Evolutionary conservation across 2,329 filamentous ascomycete species (phyloP).

Genomic region (Juglanconis sp.): DNA sequence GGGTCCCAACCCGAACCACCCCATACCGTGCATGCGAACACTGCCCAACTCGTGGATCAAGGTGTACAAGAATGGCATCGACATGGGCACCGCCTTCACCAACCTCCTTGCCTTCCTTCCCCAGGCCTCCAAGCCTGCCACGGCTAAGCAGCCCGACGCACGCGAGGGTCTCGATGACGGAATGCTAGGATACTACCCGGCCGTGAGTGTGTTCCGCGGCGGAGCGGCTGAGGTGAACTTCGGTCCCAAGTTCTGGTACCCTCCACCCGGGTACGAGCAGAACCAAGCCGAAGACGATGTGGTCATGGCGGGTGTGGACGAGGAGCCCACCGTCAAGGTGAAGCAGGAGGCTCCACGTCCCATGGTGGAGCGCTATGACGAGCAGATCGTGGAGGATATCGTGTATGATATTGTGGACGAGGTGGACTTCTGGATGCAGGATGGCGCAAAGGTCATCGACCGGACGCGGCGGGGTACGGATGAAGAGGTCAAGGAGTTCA

Average conservation of each 20-base stretch:
- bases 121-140: conserved; percentile 73
- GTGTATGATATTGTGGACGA: conserved; percentile 93
- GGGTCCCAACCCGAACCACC: conserved; percentile 68
- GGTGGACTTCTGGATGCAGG: conserved; percentile 82
- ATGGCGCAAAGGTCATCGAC: conserved; percentile 52
- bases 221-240: conserved; percentile 93
- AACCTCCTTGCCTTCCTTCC: conserved; percentile 88
- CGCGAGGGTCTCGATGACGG: conserved; percentile 90
- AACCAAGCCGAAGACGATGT: conserved; percentile 41
- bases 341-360: conserved; percentile 43
- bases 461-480: conserved; percentile 36
- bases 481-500: conserved; percentile 54
- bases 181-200: conserved; percentile 92
- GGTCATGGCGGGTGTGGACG: conserved; percentile 43
- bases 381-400: conserved; percentile 93
- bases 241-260: conserved; percentile 88
- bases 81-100: conserved; percentile 83
- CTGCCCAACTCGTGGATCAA: conserved; percentile 83
- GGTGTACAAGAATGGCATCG: conserved; percentile 87
- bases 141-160: conserved; percentile 61
- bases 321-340: conserved; percentile 18
- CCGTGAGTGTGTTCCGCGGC: conserved; percentile 86
- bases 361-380: conserved; percentile 76
- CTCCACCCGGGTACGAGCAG: conserved; percentile 60
- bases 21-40: conserved; percentile 72